Conservation (phyloP, 371 early-diverging fungal genomes). For the Funneliformis caledonium region DNA sequence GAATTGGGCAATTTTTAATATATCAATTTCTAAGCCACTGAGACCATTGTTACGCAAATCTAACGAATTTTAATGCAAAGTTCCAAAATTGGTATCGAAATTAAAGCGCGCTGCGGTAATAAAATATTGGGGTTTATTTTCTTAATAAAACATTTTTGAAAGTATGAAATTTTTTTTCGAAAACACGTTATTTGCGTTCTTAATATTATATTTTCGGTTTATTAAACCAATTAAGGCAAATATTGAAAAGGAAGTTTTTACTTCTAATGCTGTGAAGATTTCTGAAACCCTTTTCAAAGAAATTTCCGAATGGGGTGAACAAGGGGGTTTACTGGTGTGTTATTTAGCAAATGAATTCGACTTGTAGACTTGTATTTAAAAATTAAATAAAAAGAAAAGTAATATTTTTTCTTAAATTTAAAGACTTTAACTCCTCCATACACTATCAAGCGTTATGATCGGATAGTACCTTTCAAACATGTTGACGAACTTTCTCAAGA, state of each 20-base stretch:
- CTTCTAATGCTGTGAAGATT: neutral
- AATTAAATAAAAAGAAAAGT: neutral
- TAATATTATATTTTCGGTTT: neutral
- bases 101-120: too few relatives aligned
- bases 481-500: neutral
- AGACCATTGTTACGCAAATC: too few relatives aligned
- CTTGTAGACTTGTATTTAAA: neutral
- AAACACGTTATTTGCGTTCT: neutral
- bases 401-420: neutral
- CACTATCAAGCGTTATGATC: slow-evolving; percentile 23
- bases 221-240: slow-evolving; percentile 9
- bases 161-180: neutral
- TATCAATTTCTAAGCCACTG: too few relatives aligned
- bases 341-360: too few relatives aligned
- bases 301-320: neutral
- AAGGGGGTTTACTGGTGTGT: slow-evolving; percentile 10
- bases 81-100: too few relatives aligned
- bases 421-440: slow-evolving; percentile 36
- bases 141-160: neutral
- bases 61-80: too few relatives aligned
- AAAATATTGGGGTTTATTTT: too few relatives aligned
- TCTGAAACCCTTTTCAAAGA: neutral
- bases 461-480: slow-evolving; percentile 15
- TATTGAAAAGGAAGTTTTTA: slow-evolving; percentile 36
- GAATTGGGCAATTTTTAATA: too few relatives aligned